These are phyloP conservation scores for Chlorella sp. DNA, from an alignment of 139 green algal genomes.

Conservation along the genomic window DNA sequence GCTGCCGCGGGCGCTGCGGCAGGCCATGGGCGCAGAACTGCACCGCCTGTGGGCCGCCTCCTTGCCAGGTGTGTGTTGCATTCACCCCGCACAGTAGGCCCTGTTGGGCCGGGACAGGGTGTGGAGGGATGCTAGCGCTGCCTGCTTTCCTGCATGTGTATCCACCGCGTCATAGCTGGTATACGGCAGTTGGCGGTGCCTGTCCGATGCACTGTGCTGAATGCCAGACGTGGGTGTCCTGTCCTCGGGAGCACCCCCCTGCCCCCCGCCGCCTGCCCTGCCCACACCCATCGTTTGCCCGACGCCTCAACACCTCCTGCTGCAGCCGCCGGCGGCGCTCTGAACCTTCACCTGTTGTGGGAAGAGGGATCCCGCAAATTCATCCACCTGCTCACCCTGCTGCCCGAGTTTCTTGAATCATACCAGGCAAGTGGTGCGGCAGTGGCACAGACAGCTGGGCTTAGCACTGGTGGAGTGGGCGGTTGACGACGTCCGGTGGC, in stretches of 20 bases:
- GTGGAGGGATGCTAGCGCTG: not conserved
- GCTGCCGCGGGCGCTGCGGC: slow-evolving; percentile 13
- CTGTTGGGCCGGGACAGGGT: too few relatives aligned
- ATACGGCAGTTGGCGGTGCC: too few relatives aligned
- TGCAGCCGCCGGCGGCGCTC: not conserved
- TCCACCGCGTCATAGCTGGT: too few relatives aligned
- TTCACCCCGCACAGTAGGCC: too few relatives aligned
- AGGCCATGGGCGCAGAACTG: slow-evolving; percentile 9
- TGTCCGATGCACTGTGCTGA: too few relatives aligned
- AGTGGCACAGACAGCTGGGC: too few relatives aligned
- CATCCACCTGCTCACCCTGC: slow-evolving; percentile 24
- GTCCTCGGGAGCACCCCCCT: too few relatives aligned
- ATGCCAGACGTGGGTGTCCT: too few relatives aligned
- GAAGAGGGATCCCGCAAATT: not conserved
- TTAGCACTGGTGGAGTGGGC: too few relatives aligned
- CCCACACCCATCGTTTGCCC: not conserved
- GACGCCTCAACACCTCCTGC: not conserved
- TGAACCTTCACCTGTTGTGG: slow-evolving; percentile 14
- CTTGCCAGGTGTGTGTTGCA: not conserved
- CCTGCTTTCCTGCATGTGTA: not conserved
- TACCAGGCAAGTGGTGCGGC: slow-evolving; percentile 12
- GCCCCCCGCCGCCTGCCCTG: not conserved
- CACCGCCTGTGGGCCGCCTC: not conserved
- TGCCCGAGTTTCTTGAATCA: slow-evolving; percentile 31
- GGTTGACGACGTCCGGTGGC: too few relatives aligned